phyloP scores from a whole-genome alignment of 2,329 filamentous ascomycete species.

The Verticillium dahliae region DNA sequence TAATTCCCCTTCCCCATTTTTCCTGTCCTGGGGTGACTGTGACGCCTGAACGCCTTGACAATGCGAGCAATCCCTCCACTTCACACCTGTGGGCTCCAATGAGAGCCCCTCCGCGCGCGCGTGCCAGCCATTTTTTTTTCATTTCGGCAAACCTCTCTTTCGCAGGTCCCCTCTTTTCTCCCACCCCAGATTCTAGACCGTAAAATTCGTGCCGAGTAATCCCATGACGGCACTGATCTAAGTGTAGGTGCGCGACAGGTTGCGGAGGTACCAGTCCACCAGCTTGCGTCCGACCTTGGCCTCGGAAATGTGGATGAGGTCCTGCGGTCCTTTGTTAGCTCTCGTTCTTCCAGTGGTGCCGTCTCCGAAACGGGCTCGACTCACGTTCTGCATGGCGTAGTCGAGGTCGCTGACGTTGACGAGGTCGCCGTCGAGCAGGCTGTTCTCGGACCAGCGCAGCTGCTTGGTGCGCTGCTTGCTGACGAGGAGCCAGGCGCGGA shows the following conservation, averaged over 20 bases:
- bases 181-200: background rate
- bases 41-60: constrained; percentile 3
- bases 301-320: constrained; percentile 97
- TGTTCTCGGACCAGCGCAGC: constrained; percentile 85
- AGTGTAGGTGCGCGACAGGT: constrained; percentile 91
- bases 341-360: background rate
- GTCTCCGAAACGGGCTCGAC: background rate
- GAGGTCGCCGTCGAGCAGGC: constrained; percentile 83
- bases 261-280: constrained; percentile 98
- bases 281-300: constrained; percentile 96
- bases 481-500: constrained; percentile 87
- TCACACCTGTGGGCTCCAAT: background rate
- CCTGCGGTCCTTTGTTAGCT: constrained; percentile 40
- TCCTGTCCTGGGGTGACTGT: constrained; percentile 1
- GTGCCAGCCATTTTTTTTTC: too few species aligned
- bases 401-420: constrained; percentile 93
- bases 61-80: constrained; percentile 2
- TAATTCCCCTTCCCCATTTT: background rate
- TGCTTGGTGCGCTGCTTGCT: constrained; percentile 99
- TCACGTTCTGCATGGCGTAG: constrained; percentile 72
- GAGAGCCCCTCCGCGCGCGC: background rate
- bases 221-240: constrained; percentile 13
- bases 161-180: background rate
- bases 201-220: background rate
- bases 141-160: background rate